Conservation (phyloP, 2,329 filamentous ascomycete genomes). For the Alternaria sp. region DNA sequence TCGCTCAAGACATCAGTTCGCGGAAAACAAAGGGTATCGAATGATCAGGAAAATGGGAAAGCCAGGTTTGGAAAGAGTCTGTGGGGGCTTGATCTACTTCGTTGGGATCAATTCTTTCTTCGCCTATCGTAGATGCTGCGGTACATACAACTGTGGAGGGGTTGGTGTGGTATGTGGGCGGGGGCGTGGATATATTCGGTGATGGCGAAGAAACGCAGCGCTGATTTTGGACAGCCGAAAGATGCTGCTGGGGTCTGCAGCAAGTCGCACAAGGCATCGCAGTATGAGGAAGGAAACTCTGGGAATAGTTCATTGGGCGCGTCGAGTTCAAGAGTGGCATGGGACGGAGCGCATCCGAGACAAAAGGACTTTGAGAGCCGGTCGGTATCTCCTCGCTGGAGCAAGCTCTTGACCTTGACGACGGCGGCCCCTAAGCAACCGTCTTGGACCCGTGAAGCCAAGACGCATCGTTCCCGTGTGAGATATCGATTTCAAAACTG, state of each 20-base stretch:
- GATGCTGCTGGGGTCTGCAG: not conserved
- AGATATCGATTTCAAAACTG: constrained; percentile 11
- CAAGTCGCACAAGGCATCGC: not conserved
- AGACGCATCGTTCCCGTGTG: not conserved
- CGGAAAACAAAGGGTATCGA: constrained; percentile 25
- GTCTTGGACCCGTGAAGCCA: not conserved
- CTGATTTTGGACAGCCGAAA: not conserved
- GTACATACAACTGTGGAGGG: not conserved
- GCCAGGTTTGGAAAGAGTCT: constrained; percentile 20
- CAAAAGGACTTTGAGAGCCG: not conserved
- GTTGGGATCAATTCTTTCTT: not conserved
- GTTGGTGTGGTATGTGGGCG: constrained; percentile 1
- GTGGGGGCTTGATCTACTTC: not conserved
- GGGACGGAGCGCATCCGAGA: not conserved
- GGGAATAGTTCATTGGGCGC: not conserved
- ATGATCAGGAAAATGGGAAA: constrained; percentile 20
- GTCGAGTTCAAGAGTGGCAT: not conserved
- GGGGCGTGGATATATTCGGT: not conserved
- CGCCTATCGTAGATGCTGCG: not conserved
- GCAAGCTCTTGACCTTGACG: not conserved
- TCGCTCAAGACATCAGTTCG: constrained; percentile 9
- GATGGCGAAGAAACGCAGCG: not conserved
- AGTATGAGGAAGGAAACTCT: constrained; percentile 6
- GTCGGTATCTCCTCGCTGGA: not conserved
- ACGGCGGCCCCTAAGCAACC: constrained; percentile 6